Evolutionary conservation across 495 filamentous ascomycete genomes (phyloP), one percentile per base, ranked within the genome.

Genomic region (Pyrenula massariospora): DNA sequence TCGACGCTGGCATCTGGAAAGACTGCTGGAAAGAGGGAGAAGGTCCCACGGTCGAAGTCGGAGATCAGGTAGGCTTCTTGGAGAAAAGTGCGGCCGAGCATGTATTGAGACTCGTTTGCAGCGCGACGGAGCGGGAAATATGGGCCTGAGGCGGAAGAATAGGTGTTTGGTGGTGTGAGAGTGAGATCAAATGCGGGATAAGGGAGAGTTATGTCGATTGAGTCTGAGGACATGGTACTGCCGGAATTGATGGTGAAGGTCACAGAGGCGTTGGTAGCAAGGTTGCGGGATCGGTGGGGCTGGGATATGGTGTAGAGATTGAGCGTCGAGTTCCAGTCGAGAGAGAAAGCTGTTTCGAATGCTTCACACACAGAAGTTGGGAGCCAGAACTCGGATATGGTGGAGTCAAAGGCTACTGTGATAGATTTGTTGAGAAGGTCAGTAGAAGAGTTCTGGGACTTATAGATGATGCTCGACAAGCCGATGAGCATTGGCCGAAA

Each of bases 341-440:
- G 66, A 10, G 73, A 76, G 58, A 84, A 83, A 0, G 75, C 71
- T 25, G 64, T 54, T 61, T 82, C 78, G 56, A 84, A 84, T 3
- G 66, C 70, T 10, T 79, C 68, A 64, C 84, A 86, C 21, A 81
- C 73, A 8, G 66, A 59, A 47, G 65, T 57, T 11, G 84, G 84
- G 10, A 87, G 76, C 82, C 82, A 86, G 0, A 87, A 67, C 52
- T 79, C 79, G 0, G 84, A 80, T 0, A 84, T 82, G 1, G 81
- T 80, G 22, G 79, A 79, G 62, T 87, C 84, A 55, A 87, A 76
- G 53, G 78, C 59, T n/a, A 78, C 79, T 12, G 64, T 65, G 15
- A 79, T 68, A 15, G 73, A 72, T 58, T 78, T 57, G 12, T 71
- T 67, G 5, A 84, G 67, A 10, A 70, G 36, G 12, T 62, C 60